Evolutionary conservation across 768 basidiomycete species (phyloP).

Genomic region (Calocybe indica): DNA sequence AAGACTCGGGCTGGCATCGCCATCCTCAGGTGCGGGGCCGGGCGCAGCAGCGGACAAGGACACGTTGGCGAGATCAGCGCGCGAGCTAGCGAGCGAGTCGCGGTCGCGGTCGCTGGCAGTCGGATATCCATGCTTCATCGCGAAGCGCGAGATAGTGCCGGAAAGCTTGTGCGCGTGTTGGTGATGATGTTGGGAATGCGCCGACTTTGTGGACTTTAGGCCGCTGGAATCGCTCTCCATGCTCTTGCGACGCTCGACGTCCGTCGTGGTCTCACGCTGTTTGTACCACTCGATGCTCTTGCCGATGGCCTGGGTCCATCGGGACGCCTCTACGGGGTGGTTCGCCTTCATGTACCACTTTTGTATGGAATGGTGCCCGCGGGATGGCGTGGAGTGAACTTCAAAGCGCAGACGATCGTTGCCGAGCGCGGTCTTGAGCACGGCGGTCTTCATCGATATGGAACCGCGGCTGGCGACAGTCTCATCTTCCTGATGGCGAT

Average conservation of each 20-base stretch:
- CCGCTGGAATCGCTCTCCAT: conserved; percentile 43
- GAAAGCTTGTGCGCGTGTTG: conserved; percentile 6
- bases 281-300: conserved; percentile 66
- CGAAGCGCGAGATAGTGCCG: conserved; percentile 9
- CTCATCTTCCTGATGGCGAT: conserved; percentile 88
- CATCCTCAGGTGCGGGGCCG: neutral
- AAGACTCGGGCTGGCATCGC: conserved; percentile 4
- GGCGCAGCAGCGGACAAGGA: neutral
- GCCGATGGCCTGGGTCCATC: conserved; percentile 78
- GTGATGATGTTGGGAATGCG: conserved; percentile 11
- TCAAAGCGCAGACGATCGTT: conserved; percentile 75
- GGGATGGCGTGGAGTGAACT: conserved; percentile 56
- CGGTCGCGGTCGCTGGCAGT: conserved; percentile 5
- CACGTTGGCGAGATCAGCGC: neutral
- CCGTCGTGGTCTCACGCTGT: too few relatives aligned
- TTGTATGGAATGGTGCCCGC: conserved; percentile 41
- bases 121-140: conserved; percentile 2
- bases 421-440: conserved; percentile 42
- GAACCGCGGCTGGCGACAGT: conserved; percentile 79
- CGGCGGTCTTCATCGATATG: conserved; percentile 79
- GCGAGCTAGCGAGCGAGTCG: neutral
- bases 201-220: conserved; percentile 17
- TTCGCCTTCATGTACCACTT: conserved; percentile 84
- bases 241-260: conserved; percentile 23
- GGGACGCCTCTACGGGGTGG: conserved; percentile 83